Percentiles rank a stretch among this genome's conserved stretches.
Conservation (phyloP, 2,329 filamentous ascomycete genomes). For the Orbilia brochopaga region DNA sequence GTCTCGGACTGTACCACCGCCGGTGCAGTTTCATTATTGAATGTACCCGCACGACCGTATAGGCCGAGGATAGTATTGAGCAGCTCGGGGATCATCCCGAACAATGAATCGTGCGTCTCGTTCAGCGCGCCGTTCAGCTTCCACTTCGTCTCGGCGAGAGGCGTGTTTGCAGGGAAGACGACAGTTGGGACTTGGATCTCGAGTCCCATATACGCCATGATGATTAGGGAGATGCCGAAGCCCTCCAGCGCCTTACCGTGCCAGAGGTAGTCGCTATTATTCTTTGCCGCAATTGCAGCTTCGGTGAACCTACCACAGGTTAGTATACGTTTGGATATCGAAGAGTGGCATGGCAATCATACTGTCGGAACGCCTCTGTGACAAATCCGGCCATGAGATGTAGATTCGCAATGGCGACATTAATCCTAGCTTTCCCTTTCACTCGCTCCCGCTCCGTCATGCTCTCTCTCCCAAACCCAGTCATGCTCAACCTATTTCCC, state of each 20-base stretch:
- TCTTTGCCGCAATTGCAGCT: conserved; percentile 76
- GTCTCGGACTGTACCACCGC: conserved; percentile 75
- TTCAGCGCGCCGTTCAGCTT: conserved; percentile 55
- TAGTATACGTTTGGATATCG: conserved; percentile 5
- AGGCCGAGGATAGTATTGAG: conserved; percentile 75
- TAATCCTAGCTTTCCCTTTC: conserved; percentile 78
- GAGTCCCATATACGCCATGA: conserved; percentile 81
- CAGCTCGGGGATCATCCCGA: conserved; percentile 71
- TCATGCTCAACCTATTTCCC: conserved; percentile 62
- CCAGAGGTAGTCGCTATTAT: conserved; percentile 91
- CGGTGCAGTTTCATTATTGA: conserved; percentile 71
- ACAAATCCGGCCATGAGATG: conserved; percentile 89
- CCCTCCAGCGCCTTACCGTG: conserved; percentile 93
- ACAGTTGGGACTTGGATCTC: conserved; percentile 72
- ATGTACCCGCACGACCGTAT: conserved; percentile 71
- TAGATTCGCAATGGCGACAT: conserved; percentile 80
- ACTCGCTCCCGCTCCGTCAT: conserved; percentile 77
- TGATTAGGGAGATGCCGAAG: conserved; percentile 78
- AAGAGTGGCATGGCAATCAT: conserved; percentile 17
- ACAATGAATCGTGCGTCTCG: conserved; percentile 60
- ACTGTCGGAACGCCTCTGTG: conserved; percentile 81
- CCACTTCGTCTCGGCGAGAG: conserved; percentile 62
- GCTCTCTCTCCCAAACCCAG: conserved; percentile 74
- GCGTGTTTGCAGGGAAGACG: conserved; percentile 57
- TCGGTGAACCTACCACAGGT: conserved; percentile 66